Base-by-base conservation (phyloP, 2,329 filamentous ascomycete species). In the Anisogramma anomala region DNA sequence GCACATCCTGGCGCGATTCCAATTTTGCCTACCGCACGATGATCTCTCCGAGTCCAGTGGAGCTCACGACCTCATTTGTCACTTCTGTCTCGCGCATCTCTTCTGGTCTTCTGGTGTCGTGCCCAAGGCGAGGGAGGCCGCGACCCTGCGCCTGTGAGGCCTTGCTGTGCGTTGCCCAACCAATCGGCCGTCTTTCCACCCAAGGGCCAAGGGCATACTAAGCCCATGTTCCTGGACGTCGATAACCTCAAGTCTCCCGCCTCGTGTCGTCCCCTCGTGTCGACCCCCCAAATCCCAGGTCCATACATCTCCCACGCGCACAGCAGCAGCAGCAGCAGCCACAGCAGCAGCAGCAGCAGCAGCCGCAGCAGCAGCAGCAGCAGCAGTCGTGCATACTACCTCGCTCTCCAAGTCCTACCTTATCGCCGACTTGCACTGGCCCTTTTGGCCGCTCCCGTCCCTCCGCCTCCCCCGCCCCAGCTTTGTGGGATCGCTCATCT, bases 381-480 rank as follows among this genome's bases (percentile, higher is more conserved):
- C n/a, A n/a, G n/a, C 32, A 34, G 18, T 19, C 22, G 9, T 28
- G 36, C 15, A 32, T 13, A 5, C 15, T 10, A 19, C 20, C 31
- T 26, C 40, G 39, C 18, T 32, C 23, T 17, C 33, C 14, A 22
- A 22, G 30, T 15, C 31, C 40, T 38, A 25, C 39, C 38, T 41
- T 38, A 23, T 33, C 41, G n/a, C n/a, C n/a, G n/a, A n/a, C n/a
- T n/a, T n/a, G n/a, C n/a, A n/a, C n/a, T 33, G 41, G 31, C 45
- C 38, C 38, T 36, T 38, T 44, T 18, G 15, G 30, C 30, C 30
- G 6, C 9, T 23, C 22, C 22, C 6, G 22, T 9, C 22, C 36
- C 28, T 33, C 40, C 33, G 33, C 39, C 36, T 28, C 40, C 35
- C 38, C 20, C 26, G 18, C 39, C 18, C 31, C 22, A 41, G 31